Conservation (phyloP, 2,329 filamentous ascomycete species). For the Fonsecaea erecta region DNA sequence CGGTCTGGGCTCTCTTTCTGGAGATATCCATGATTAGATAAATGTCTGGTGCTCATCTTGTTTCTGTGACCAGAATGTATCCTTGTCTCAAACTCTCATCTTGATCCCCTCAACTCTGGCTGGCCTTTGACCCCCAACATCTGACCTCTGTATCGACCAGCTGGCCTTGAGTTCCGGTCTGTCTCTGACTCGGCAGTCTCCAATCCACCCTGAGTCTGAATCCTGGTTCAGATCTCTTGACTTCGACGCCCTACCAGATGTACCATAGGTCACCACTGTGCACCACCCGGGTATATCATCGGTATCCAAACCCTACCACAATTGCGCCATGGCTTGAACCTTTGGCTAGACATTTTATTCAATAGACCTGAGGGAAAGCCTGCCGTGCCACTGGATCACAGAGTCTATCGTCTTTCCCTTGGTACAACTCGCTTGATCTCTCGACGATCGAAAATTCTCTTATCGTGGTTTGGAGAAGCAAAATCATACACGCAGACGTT, state of each 20-base stretch:
- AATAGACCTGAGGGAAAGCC: background rate
- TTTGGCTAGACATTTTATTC: background rate
- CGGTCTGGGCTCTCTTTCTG: background rate
- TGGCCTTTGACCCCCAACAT: background rate
- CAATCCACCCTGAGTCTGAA: background rate
- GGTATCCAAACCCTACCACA: background rate
- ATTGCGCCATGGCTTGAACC: background rate
- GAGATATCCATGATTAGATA: background rate
- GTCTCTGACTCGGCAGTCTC: background rate
- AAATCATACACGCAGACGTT: background rate
- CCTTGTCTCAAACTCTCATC: background rate
- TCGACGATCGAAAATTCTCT: background rate
- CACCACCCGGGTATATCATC: background rate
- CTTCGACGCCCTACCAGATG: background rate
- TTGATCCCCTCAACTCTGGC: background rate
- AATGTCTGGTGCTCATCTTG: background rate
- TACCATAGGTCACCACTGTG: background rate
- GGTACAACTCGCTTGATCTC: background rate
- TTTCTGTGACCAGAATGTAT: background rate
- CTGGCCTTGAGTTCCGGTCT: background rate
- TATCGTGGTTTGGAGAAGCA: background rate
- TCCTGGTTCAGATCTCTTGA: background rate
- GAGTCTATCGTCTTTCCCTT: background rate
- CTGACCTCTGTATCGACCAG: background rate
- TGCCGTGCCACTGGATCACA: background rate